Conservation (phyloP, 2,329 filamentous ascomycete genomes). For the Colletotrichum sp. region DNA sequence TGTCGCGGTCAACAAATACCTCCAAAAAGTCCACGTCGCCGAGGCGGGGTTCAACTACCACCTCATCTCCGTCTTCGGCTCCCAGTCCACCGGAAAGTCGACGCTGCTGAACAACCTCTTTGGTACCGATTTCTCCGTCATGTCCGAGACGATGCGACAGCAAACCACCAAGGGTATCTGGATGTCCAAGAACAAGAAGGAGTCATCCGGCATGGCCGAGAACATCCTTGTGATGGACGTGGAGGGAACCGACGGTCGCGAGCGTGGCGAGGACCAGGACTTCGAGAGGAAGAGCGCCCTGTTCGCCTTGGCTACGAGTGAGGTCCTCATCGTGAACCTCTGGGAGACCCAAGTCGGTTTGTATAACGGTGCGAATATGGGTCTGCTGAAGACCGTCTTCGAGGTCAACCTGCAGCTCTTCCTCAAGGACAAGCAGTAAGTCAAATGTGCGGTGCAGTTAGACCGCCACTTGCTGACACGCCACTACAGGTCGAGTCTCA, state of each 20-base stretch:
- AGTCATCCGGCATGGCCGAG: conserved; percentile 76
- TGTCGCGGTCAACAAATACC: conserved; percentile 79
- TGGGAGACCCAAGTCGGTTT: conserved; percentile 99
- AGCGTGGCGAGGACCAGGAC: conserved; percentile 97
- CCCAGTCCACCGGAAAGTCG: conserved; percentile 97
- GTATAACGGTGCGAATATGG: conserved; percentile 99
- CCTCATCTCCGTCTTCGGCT: conserved; percentile 97
- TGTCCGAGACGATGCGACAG: conserved; percentile 91
- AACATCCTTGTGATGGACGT: conserved; percentile 99
- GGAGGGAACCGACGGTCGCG: conserved; percentile 94
- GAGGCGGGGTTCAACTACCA: conserved; percentile 98
- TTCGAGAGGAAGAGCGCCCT: conserved; percentile 98
- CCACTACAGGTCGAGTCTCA: conserved; percentile 72
- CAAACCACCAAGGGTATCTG: conserved; percentile 99
- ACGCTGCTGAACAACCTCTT: conserved; percentile 96
- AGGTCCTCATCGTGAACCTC: conserved; percentile 97
- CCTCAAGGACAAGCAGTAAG: conserved; percentile 90
- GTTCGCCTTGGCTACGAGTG: conserved; percentile 95
- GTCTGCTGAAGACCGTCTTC: conserved; percentile 96
- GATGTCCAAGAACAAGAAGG: conserved; percentile 95
- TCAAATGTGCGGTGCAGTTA: conserved; percentile 17
- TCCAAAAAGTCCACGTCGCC: conserved; percentile 79
- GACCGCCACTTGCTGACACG: conserved; percentile 13
- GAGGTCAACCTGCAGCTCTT: conserved; percentile 98
- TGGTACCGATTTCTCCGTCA: conserved; percentile 94